Evolutionary conservation across 805 yeast species (phyloP), one percentile per base, ranked within the genome.

Genomic region (Myxozyma kluyveri): DNA sequence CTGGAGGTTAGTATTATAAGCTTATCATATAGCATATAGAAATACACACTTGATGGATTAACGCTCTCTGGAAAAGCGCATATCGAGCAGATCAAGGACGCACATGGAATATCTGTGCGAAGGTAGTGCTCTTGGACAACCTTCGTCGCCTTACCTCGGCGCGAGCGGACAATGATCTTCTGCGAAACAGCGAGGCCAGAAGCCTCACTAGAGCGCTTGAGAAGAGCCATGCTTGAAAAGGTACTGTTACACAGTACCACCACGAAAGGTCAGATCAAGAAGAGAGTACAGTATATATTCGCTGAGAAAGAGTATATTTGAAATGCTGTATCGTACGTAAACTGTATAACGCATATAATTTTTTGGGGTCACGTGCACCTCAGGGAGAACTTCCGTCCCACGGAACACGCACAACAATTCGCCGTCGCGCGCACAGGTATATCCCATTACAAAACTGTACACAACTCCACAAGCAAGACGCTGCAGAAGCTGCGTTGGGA

Each of bases 71-170:
- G 12, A 79, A 71, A 27, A 75, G 72, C 23, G 68, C 99, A 93
- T 32, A 63, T 66, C 7, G 70, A 63, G 69, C 99, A 93, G 1
- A 79, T 72, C 57, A 72, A 75, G 1, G 96, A 87, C 47, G 84
- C 81, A 69, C 99, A 93, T 18, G 97, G 96, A 45, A 93, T 88
- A 69, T 93, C 99, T 48, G 80, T 81, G 68, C 99, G 78, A 51
- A 93, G 73, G 66, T 93, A 93, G 69, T 91, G 99, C 66, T 93
- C 99, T 60, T 97, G 77, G 7, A 91, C 96, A 24, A 93, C 79
- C 67, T 93, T 91, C 32, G 89, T 77, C 3, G 97, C 96, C 41
- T 84, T 83, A 7, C 98, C 98, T 63, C 93, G 78, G 23, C 71
- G 61, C 1, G 96, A 87, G 62, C 96, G 74, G 50, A 93, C 96